phyloP scores from a whole-genome alignment of 768 basidiomycete genomes.

The Tylopilus felleus region DNA sequence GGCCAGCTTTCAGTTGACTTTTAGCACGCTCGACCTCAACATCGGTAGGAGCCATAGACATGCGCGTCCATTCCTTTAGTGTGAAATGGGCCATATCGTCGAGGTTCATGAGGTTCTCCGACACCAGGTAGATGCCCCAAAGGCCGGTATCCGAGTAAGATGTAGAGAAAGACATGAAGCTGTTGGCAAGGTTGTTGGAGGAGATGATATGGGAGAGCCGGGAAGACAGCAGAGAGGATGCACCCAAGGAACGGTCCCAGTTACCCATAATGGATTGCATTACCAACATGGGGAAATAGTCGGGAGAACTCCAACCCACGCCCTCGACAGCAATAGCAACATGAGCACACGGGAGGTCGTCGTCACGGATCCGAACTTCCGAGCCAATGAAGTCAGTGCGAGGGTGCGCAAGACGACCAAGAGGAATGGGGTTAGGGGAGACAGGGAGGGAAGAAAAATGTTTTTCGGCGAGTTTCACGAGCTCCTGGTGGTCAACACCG shows the following conservation, averaged over 20 bases:
- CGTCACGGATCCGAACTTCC: conserved; percentile 94
- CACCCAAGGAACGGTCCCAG: conserved; percentile 97
- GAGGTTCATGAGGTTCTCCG: conserved; percentile 91
- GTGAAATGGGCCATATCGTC: conserved; percentile 95
- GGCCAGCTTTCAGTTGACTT: conserved; percentile 94
- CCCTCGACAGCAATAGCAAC: conserved; percentile 97
- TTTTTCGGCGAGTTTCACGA: conserved; percentile 93
- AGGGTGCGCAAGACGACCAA: conserved; percentile 74
- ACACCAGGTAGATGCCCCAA: conserved; percentile 97
- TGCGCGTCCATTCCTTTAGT: conserved; percentile 91
- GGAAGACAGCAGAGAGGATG: conserved; percentile 85
- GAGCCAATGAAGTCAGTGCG: conserved; percentile 87
- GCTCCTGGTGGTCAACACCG: conserved; percentile 86
- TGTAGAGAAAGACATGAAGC: conserved; percentile 99
- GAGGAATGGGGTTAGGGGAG: conserved; percentile 82
- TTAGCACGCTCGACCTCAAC: conserved; percentile 96
- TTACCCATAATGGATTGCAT: conserved; percentile 98
- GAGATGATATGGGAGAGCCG: conserved; percentile 90
- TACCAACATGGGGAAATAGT: conserved; percentile 99
- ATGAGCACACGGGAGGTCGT: conserved; percentile 84
- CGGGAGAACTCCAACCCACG: conserved; percentile 95
- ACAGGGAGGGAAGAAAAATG: conserved; percentile 88
- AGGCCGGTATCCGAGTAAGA: conserved; percentile 98
- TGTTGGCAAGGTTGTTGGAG: conserved; percentile 94
- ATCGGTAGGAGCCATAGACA: conserved; percentile 81